Conservation (phyloP, 148 eudicot genomes). For the Talinum fruticosum region DNA sequence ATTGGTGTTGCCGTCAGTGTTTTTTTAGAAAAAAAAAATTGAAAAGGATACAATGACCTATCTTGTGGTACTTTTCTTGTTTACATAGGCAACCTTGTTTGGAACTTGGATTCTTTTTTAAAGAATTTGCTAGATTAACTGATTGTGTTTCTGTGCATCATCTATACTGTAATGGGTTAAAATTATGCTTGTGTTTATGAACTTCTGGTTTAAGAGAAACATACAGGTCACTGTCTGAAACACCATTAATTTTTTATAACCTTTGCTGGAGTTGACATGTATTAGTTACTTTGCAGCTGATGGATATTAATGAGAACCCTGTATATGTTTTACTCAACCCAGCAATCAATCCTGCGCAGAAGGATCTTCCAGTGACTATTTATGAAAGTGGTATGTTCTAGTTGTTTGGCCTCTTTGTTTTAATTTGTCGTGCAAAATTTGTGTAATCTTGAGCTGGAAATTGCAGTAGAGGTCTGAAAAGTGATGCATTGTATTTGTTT, state of each 20-base stretch:
- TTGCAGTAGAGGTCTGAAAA: neutral
- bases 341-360: slow-evolving; percentile 72
- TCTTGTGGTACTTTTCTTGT: too few relatives aligned
- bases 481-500: neutral
- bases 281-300: slow-evolving; percentile 47
- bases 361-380: slow-evolving; percentile 76
- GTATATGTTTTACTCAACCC: slow-evolving; percentile 83
- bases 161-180: neutral
- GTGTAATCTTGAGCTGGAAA: neutral
- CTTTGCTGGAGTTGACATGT: neutral
- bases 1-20: neutral
- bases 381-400: slow-evolving; percentile 74
- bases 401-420: neutral
- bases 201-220: neutral
- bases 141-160: neutral
- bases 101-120: neutral
- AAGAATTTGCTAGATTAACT: neutral
- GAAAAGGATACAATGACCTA: neutral
- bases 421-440: neutral
- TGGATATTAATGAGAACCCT: slow-evolving; percentile 91
- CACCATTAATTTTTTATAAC: neutral
- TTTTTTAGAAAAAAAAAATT: too few relatives aligned
- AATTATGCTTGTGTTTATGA: neutral
- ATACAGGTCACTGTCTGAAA: neutral
- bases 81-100: neutral